A percentile compares a stretch with the other conserved stretches of the same genome.
Evolutionary conservation across 2,329 filamentous ascomycete genomes (phyloP).

Genomic region (Fusarium sacchari): DNA sequence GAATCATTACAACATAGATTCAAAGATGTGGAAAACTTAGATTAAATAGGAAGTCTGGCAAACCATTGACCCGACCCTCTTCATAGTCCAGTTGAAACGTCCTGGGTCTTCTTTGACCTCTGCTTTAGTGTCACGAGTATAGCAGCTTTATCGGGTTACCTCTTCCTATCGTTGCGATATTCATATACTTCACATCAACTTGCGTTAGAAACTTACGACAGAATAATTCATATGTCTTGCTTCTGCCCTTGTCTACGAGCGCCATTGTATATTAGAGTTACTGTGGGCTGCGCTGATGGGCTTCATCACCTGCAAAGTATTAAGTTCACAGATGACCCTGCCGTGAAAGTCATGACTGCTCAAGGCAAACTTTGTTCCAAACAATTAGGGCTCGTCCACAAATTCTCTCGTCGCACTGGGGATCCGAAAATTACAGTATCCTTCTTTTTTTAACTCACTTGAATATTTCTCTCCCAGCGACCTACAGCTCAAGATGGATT

Average conservation of each 20-base stretch:
- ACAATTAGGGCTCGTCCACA: neutral
- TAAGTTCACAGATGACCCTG: neutral
- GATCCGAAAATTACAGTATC: too few relatives aligned
- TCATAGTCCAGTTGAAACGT: too few relatives aligned
- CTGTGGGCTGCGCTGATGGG: fast-evolving
- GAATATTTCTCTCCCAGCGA: too few relatives aligned
- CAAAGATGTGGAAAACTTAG: too few relatives aligned
- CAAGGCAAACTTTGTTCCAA: neutral
- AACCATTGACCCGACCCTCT: neutral
- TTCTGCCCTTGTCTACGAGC: neutral
- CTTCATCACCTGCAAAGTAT: too few relatives aligned
- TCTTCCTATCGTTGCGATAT: neutral
- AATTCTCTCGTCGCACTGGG: too few relatives aligned
- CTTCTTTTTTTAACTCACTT: neutral
- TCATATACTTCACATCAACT: neutral
- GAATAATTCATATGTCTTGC: neutral
- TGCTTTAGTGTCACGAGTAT: neutral
- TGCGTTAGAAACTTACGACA: neutral
- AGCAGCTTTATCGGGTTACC: too few relatives aligned
- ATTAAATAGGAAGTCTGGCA: neutral
- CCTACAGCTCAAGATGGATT: neutral
- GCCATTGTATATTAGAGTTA: neutral
- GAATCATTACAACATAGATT: neutral
- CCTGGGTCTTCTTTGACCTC: too few relatives aligned
- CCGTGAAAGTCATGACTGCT: neutral